Conservation (phyloP, 352 stramenopile species). For the Stramenopiles sp. region DNA sequence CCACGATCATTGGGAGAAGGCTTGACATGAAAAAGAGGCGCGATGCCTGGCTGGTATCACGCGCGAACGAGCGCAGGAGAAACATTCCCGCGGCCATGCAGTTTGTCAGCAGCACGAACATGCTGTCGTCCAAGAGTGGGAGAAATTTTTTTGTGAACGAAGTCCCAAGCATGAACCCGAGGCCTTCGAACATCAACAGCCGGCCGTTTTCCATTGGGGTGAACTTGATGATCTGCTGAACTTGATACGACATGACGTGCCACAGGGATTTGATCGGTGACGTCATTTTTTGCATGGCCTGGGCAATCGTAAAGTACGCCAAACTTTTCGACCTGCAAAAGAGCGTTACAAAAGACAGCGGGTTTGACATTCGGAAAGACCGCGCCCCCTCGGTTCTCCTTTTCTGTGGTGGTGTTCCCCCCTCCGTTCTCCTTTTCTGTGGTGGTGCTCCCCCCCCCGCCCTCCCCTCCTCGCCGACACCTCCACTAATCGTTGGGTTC, state of each 20-base stretch:
- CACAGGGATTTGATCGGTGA: background rate
- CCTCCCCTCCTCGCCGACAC: too few species aligned
- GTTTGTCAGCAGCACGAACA: background rate
- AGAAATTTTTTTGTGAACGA: background rate
- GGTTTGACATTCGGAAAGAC: background rate
- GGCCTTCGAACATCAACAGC: background rate
- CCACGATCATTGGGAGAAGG: background rate
- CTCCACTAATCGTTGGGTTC: too few species aligned
- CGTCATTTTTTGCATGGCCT: slow-evolving; percentile 2
- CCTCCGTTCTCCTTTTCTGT: background rate
- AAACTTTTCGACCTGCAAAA: background rate
- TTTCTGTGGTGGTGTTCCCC: background rate
- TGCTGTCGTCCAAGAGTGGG: background rate
- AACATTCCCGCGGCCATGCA: background rate
- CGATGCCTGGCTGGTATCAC: background rate
- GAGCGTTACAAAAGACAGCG: background rate
- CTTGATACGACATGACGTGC: background rate
- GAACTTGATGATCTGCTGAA: background rate
- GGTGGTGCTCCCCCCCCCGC: background rate
- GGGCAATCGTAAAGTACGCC: background rate
- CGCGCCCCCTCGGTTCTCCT: background rate
- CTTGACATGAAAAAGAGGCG: background rate
- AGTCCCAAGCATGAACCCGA: background rate
- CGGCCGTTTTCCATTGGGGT: background rate
- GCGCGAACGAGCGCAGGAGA: background rate